A percentile compares a stretch with the other conserved stretches of the same genome.
Conservation (phyloP, 1,139 yeast species). For the Scheffersomyces illinoinensis region DNA sequence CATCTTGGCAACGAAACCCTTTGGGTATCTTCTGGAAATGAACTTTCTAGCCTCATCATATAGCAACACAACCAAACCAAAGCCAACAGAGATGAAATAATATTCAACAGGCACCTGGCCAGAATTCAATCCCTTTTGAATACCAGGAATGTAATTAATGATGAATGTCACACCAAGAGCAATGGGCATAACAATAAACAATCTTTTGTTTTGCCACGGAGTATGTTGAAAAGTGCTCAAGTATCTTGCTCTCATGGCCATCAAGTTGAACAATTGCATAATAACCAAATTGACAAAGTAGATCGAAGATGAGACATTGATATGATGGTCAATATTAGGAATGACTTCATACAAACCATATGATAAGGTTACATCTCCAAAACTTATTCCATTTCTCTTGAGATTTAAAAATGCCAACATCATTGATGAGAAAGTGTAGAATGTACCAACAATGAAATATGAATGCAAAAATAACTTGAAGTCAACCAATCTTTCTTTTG, state of each 20-base stretch:
- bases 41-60: conserved; percentile 48
- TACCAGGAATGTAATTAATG: conserved; percentile 47
- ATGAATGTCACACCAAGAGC: conserved; percentile 46
- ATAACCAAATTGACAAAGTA: conserved; percentile 53
- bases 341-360: conserved; percentile 36
- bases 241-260: conserved; percentile 48
- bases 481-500: conserved; percentile 47
- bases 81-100: conserved; percentile 49
- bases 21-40: conserved; percentile 37
- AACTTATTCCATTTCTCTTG: conserved; percentile 38
- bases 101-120: conserved; percentile 47
- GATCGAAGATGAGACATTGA: conserved; percentile 44
- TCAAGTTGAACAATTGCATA: conserved; percentile 49
- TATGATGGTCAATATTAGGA: conserved; percentile 22
- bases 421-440: conserved; percentile 43
- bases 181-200: conserved; percentile 38
- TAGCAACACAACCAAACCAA: conserved; percentile 38
- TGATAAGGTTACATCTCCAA: conserved; percentile 35
- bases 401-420: conserved; percentile 44
- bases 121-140: conserved; percentile 39
- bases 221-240: conserved; percentile 45
- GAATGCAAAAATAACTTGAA: conserved; percentile 43
- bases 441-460: conserved; percentile 46
- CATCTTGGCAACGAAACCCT: conserved; percentile 34
- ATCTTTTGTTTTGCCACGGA: conserved; percentile 28